Evolutionary conservation across 2,329 filamentous ascomycete species (phyloP), one percentile per base, ranked within the genome.

Genomic region (Conoideocrella luteorostrata): DNA sequence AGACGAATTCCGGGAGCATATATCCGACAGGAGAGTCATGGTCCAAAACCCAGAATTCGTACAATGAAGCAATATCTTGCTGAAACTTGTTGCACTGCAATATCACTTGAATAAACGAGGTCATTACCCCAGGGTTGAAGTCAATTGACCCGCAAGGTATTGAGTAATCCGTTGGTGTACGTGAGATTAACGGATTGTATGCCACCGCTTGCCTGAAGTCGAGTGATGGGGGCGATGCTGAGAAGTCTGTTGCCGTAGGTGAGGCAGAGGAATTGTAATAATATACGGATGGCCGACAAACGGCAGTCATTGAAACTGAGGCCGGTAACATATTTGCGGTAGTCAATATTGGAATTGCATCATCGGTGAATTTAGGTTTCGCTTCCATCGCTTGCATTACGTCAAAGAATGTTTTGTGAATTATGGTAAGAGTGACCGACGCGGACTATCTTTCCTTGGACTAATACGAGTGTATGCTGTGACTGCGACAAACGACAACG

Each of bases 11-110:
- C 1, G 52, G 46, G 5, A 51, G 47, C 50, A 59, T 57, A 41
- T 57, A 57, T 17, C 56, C 56, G 4, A 58, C 46, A 0, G 52
- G 55, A 5, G 35, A 35, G 2, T 47, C 41, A 29, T 54, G 49
- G 35, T 55, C 48, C 13, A 53, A 35, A 22, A 59, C 29, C 23
- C 26, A 44, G 36, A 59, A 57, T 15, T 52, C 46, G 52, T 53
- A 58, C 26, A 54, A 46, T n/a, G 23, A 33, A 7, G 36, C 36
- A n/a, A 47, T 26, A 12, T 52, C 23, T 18, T 47, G 47, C n/a
- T 56, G 23, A 9, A 44, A 39, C 36, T 59, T 58, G 47, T 59
- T 59, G 52, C 53, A 55, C 21, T 43, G 48, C 11, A 46, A 28
- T 18, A 59, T 46, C 15, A 58, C 56, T 21, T 53, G 39, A 26